These are phyloP conservation scores for Kentomonas sorsogonicus DNA, from an alignment of 208 protist genomes.

Conservation along the genomic window DNA sequence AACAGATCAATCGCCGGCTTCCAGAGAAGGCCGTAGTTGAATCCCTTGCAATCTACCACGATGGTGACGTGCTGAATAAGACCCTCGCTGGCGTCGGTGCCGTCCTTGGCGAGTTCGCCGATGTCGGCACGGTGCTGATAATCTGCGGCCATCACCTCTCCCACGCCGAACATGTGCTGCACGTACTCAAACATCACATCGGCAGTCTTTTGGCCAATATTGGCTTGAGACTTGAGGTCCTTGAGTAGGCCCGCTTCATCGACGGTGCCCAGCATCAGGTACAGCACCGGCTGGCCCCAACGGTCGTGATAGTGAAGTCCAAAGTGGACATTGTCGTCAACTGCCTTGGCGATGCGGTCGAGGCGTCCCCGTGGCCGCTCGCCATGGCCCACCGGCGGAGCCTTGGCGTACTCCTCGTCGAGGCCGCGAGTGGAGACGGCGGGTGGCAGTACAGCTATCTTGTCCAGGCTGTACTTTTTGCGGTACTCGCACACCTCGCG, in stretches of 20 bases:
- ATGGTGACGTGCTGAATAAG: slow-evolving; percentile 22
- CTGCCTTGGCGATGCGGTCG: slow-evolving; percentile 12
- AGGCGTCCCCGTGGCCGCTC: slow-evolving; percentile 6
- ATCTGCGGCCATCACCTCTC: slow-evolving; percentile 14
- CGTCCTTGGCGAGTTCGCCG: slow-evolving; percentile 6
- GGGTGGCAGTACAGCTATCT: slow-evolving; percentile 2
- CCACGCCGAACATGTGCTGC: slow-evolving; percentile 9
- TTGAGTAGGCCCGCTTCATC: slow-evolving; percentile 23
- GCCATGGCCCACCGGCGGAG: no score
- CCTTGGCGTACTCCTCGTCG: no score
- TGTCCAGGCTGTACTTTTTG: slow-evolving; percentile 7
- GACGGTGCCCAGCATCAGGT: slow-evolving; percentile 26
- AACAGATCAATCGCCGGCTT: slow-evolving; percentile 32
- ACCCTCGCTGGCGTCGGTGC: slow-evolving; percentile 11
- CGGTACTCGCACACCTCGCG: slow-evolving; percentile 25
- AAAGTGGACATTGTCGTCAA: slow-evolving; percentile 15
- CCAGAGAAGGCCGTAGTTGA: slow-evolving; percentile 35
- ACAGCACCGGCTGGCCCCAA: slow-evolving; percentile 28
- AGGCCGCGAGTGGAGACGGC: no score
- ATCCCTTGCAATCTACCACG: slow-evolving; percentile 23
- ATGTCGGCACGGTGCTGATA: slow-evolving; percentile 15
- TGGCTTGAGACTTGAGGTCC: slow-evolving; percentile 25
- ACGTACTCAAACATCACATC: slow-evolving; percentile 31
- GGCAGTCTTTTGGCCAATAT: slow-evolving; percentile 22
- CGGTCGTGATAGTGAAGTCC: slow-evolving; percentile 42